phyloP scores from a whole-genome alignment of 2,329 filamentous ascomycete species.

The Achaetomium macrosporum region DNA sequence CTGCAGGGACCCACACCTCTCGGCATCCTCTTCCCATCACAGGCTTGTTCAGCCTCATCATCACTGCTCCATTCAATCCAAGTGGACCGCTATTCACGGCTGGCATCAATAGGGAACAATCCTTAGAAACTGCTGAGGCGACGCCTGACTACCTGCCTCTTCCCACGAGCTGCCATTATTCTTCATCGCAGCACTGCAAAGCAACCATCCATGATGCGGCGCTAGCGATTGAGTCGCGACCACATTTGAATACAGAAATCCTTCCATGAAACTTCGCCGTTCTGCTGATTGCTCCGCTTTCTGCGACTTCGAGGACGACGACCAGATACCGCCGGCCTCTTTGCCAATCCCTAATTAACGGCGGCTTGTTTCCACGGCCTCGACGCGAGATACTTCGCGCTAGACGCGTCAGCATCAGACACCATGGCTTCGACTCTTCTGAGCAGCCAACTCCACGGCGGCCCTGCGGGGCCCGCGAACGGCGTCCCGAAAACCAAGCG shows the following conservation, averaged over 20 bases:
- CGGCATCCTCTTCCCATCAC: background rate
- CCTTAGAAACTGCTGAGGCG: background rate
- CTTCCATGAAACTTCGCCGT: background rate
- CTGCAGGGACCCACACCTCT: background rate
- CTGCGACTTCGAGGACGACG: background rate
- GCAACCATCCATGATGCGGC: constrained; percentile 4
- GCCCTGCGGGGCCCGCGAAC: constrained; percentile 17
- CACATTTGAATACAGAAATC: background rate
- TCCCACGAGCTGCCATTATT: background rate
- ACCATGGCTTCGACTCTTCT: constrained; percentile 12
- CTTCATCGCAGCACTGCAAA: background rate
- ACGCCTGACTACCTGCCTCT: background rate
- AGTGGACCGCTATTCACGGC: constrained; percentile 6
- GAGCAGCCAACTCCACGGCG: constrained; percentile 8
- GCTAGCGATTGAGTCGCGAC: background rate
- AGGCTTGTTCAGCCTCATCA: constrained; percentile 19
- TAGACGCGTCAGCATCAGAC: constrained; percentile 3
- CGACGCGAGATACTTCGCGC: background rate
- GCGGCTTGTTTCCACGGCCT: background rate
- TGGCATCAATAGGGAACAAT: constrained; percentile 9
- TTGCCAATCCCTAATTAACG: background rate
- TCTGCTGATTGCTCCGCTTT: background rate
- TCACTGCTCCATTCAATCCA: background rate
- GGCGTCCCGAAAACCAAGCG: constrained; percentile 46
- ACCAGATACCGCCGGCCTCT: background rate